Base-by-base conservation (phyloP, 2,329 filamentous ascomycete genomes). In the Fusarium redolens region DNA sequence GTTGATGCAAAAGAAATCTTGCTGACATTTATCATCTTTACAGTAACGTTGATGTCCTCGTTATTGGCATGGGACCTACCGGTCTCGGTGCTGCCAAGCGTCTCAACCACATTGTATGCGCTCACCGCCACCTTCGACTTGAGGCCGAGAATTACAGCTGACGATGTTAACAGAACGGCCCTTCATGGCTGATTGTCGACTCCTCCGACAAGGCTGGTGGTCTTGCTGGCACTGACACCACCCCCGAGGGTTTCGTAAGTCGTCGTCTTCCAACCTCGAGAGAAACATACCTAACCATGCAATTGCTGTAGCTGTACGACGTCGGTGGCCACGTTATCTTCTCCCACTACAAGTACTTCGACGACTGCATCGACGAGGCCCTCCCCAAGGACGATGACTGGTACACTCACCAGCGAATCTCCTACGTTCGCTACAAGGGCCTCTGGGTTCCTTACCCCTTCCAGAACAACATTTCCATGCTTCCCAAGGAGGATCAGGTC, bases 291-390 rank as follows among this genome's bases (percentile, higher is more conserved):
- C 74, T 78, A 79, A 78, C 56, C 37, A 17, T 10, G 9, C 17
- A 33, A 38, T 52, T 52, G 28, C 28, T 66, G 28, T 80, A 97
- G 96, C 91, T 99, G 79, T 99, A 98, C 90, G 96, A 99, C 86
- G 96, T 99, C 79, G 95, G 95, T 82, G 95, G 95, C 79, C 95
- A 98, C 86, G 95, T 98, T 85, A 98, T 98, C 86, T 98, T 98
- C 90, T 98, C 95, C 78, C 95, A 98, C 90, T 99, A 99, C 92
- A 98, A 98, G 88, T 99, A 99, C 91, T 99, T 99, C 83, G 96
- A 99, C 86, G 96, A 99, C 88, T 97, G 94, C 87, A 92, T 99
- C 82, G 90, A 98, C 83, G 96, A 99, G 89, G 96, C 96, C 59
- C 92, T 99, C 45, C 96, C 96, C 79, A 94, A 94, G 81, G 91